Evolutionary conservation across 352 stramenopile species (phyloP).

Genomic region (Pythium pectinolyticum): DNA sequence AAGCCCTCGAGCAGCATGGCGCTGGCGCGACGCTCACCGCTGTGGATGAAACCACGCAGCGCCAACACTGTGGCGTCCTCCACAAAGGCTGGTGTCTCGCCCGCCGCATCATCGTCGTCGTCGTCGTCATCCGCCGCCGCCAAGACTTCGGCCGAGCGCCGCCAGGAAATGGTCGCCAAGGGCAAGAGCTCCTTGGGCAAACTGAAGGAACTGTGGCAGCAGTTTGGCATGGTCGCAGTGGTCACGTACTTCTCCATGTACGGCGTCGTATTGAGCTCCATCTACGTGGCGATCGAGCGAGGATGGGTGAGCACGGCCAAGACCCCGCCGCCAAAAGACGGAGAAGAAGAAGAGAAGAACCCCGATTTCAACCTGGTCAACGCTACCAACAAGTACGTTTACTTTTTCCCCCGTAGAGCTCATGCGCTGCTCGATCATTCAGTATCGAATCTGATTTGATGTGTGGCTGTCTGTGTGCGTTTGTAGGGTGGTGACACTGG

Average conservation of each 20-base stretch:
- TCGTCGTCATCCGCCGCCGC: constrained; percentile 23
- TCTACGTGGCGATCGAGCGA: constrained; percentile 82
- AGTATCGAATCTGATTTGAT: not conserved
- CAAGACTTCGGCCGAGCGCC: constrained; percentile 26
- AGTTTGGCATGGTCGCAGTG: constrained; percentile 82
- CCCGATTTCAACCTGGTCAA: constrained; percentile 74
- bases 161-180: constrained; percentile 38
- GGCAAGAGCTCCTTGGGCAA: constrained; percentile 47
- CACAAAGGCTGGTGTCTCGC: not conserved
- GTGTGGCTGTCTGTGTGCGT: constrained; percentile 1
- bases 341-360: constrained; percentile 29
- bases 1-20: not conserved
- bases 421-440: not conserved
- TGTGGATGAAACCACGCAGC: constrained; percentile 13
- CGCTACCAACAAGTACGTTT: constrained; percentile 77
- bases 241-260: constrained; percentile 85
- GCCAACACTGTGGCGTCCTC: not conserved
- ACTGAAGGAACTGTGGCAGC: constrained; percentile 80
- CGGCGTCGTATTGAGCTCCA: constrained; percentile 66
- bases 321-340: constrained; percentile 25
- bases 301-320: constrained; percentile 69
- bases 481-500: constrained; percentile 60
- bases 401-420: not conserved
- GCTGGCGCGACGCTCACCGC: constrained; percentile 10
- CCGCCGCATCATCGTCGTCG: constrained; percentile 24